phyloP scores from a whole-genome alignment of 805 yeast genomes.

The Candida ipomoeae region DNA sequence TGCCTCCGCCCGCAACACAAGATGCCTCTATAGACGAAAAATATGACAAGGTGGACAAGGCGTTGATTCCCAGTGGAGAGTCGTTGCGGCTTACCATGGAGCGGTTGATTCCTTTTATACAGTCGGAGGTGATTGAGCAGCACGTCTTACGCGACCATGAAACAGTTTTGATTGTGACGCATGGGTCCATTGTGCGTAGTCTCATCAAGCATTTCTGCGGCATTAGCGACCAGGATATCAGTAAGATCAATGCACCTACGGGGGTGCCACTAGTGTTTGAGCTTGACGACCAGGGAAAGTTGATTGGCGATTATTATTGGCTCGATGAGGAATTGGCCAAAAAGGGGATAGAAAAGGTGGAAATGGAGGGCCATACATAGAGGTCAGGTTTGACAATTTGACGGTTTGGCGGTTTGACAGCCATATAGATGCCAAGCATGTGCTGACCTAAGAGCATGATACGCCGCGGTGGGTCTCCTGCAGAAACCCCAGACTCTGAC shows the following conservation, averaged over 20 bases:
- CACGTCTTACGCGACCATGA: slow-evolving; percentile 22
- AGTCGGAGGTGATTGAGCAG: slow-evolving; percentile 24
- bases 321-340: slow-evolving; percentile 39
- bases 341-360: slow-evolving; percentile 29
- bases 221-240: slow-evolving; percentile 35
- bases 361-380: slow-evolving; percentile 16
- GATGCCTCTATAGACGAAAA: slow-evolving; percentile 36
- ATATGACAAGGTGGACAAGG: slow-evolving; percentile 24
- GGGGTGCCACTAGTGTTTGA: slow-evolving; percentile 44
- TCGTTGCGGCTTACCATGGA: slow-evolving; percentile 37
- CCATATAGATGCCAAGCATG: too few relatives aligned
- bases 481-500: background rate
- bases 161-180: slow-evolving; percentile 38
- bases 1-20: slow-evolving; percentile 31
- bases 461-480: background rate
- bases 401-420: too few relatives aligned
- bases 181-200: slow-evolving; percentile 41
- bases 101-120: slow-evolving; percentile 36
- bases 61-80: slow-evolving; percentile 35
- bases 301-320: slow-evolving; percentile 31
- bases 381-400: background rate
- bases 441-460: background rate
- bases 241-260: slow-evolving; percentile 40
- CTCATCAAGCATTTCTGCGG: slow-evolving; percentile 35
- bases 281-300: slow-evolving; percentile 26